Evolutionary conservation across 192 early-diverging fungal species (phyloP), one percentile per base, ranked within the genome.

Genomic region (Mortierella hygrophila): DNA sequence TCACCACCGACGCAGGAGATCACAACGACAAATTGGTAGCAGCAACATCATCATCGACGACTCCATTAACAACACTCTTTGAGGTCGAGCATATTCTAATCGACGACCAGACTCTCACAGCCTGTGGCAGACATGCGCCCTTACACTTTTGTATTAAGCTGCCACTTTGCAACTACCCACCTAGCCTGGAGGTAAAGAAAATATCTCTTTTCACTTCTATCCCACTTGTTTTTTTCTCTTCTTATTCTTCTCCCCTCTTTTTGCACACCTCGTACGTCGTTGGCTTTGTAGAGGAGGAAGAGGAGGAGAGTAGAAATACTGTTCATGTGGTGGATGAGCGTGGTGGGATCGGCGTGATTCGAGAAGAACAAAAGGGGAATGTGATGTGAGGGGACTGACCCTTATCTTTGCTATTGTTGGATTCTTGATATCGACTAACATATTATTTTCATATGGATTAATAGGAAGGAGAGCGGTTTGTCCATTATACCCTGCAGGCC

Each of bases 141-240:
- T 60, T 78, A 32, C 73, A 83, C 40, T 83, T 83, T 65, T 78
- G 65, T 1, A 78, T 83, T 52, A 83, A 83, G 49, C 52, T 83
- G 44, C 82, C 82, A 21, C 77, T 83, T 26, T 83, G 82, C 68
- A 78, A 52, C 37, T 83, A 60, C 32, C 82, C 82, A 16, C 82
- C 82, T 0, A 83, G 82, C 49, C 54, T 83, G 32, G 72, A 83
- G 82, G 82, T 83, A 82, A 52, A 37, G 44, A 76, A 76, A 63
- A 41, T 32, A 9, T 65, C 11, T 32, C 29, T 32, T 29, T 13
- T 65, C 11, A 15, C 0, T 13, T 65, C 9, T 65, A 46, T 41
- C 26, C 26, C 23, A 0, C 7, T 7, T 23, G 29, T 7, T 29
- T 49, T 49, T 26, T 9, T 29, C 23, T 26, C 23, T 42, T 9